Evolutionary conservation across 176 grass and related monocot species (phyloP), one percentile per base, ranked within the genome.

Genomic region (Triticum timopheevii): DNA sequence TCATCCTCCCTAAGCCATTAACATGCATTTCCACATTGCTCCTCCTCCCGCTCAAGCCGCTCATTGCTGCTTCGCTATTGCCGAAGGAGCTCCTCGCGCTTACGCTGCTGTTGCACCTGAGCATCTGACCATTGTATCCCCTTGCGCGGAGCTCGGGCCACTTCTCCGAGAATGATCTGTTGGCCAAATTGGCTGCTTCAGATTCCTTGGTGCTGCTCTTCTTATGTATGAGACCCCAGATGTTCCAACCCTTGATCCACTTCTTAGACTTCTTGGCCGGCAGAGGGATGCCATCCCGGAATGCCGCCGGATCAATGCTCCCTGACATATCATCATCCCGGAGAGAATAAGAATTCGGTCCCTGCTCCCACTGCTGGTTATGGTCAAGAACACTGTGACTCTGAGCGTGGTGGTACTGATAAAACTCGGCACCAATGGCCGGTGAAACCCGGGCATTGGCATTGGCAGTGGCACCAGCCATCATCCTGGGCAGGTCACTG

Each of bases 371-470:
- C 42, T 89, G 61, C 8, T 70, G 65, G 34, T 88, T 65, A 24
- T 80, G 83, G 54, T 86, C 83, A 52, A 90, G 77, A 35, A 86
- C 58, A 64, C 78, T 78, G 63, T 65, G 59, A 44, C 82, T 72
- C 70, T 65, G 59, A 3, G 63, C 68, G 3, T 87, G 89, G 61
- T 90, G 77, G 72, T 84, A 80, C 28, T 93, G 89, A 70, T 92
- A 88, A 42, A 92, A 86, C 73, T 94, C 93, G 3, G 87, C 33
- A 50, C 73, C 52, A 1, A 77, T 31, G 30, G 93, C 90, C 1
- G 96, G 96, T 1, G 96, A 92, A 68, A 95, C 96, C 88, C 92
- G 90, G 45, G 91, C 91, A 87, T 98, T 98, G 80, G 88, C 84
- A 38, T 84, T 86, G 34, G 86, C 81, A 56, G 84, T 86, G n/a